A percentile compares a stretch with the other conserved stretches of the same genome.
phyloP scores from a whole-genome alignment of 108 stramenopile genomes.

The Discostella pseudostelligera region DNA sequence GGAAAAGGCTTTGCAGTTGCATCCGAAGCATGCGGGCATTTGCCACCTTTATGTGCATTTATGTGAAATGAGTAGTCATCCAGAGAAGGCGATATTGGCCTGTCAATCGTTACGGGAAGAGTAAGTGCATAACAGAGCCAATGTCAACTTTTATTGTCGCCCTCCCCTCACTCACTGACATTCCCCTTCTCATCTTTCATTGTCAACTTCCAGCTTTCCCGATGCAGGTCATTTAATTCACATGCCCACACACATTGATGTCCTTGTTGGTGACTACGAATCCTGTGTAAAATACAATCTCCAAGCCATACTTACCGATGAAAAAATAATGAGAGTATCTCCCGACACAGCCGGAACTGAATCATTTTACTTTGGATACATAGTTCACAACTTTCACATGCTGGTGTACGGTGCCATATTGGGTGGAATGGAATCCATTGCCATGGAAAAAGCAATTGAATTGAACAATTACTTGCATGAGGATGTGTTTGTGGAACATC shows the following conservation, averaged over 20 bases:
- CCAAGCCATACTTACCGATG: constrained; percentile 72
- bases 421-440: constrained; percentile 78
- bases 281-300: constrained; percentile 71
- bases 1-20: constrained; percentile 54
- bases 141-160: not conserved
- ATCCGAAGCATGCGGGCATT: constrained; percentile 76
- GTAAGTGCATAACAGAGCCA: constrained; percentile 21
- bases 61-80: constrained; percentile 79
- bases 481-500: constrained; percentile 65
- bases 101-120: constrained; percentile 58
- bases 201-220: constrained; percentile 50
- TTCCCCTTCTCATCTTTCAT: not conserved
- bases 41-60: constrained; percentile 88
- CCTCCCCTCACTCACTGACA: not conserved
- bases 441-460: constrained; percentile 61
- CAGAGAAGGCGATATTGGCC: constrained; percentile 62
- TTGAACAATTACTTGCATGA: constrained; percentile 61
- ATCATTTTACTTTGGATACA: constrained; percentile 87
- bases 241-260: constrained; percentile 87
- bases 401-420: constrained; percentile 75
- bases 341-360: constrained; percentile 72
- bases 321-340: constrained; percentile 54
- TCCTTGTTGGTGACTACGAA: constrained; percentile 84
- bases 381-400: constrained; percentile 88
- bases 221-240: constrained; percentile 85